These are phyloP conservation scores for Stentor roeselii DNA, from an alignment of 73 alveolate species.

Conservation along the genomic window DNA sequence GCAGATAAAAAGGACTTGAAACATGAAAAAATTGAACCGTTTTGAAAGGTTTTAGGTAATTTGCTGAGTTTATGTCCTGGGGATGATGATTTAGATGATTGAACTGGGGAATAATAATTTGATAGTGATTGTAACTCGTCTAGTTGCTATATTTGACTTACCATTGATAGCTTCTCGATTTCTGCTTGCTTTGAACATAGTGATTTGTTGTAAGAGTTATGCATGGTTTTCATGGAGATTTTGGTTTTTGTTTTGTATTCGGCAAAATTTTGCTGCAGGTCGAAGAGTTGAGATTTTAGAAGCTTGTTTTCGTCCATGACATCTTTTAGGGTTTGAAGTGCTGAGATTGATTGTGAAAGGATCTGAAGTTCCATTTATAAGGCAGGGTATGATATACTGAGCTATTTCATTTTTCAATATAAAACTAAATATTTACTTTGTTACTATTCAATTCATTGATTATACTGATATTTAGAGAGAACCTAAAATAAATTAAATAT, in stretches of 20 bases:
- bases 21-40: background rate
- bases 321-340: background rate
- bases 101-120: background rate
- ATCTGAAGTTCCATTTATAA: background rate
- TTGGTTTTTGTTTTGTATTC: background rate
- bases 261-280: background rate
- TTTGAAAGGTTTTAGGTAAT: background rate
- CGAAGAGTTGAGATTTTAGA: background rate
- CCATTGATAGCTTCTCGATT: background rate
- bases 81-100: background rate
- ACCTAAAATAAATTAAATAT: no score
- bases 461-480: no score
- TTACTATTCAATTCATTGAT: no score
- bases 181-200: background rate
- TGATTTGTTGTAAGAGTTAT: background rate
- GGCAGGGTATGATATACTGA: no score
- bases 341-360: background rate
- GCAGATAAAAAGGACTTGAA: background rate
- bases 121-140: background rate
- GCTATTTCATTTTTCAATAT: no score
- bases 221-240: background rate
- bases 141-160: background rate
- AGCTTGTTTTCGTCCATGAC: background rate
- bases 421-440: no score
- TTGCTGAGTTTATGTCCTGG: background rate